A percentile compares a stretch with the other conserved stretches of the same genome.
These are phyloP conservation scores for Ampelomyces quisqualis DNA, from an alignment of 2,329 filamentous ascomycete genomes.

Conservation along the genomic window DNA sequence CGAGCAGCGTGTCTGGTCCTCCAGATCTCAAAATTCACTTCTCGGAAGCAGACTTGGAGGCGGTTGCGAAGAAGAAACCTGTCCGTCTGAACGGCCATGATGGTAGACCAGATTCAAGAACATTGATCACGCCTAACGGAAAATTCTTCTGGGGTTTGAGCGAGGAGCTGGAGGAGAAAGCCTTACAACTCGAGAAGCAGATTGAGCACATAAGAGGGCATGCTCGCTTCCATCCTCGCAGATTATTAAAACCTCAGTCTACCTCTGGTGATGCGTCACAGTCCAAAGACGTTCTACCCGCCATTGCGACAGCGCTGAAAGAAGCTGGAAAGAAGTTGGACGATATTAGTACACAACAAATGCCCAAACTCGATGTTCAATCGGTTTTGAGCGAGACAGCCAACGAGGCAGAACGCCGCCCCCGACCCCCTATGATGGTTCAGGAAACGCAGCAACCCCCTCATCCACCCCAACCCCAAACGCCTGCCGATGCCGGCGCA, in stretches of 20 bases:
- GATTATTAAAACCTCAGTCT: constrained; percentile 16
- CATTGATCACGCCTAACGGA: constrained; percentile 73
- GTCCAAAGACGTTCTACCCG: constrained; percentile 36
- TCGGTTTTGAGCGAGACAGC: constrained; percentile 17
- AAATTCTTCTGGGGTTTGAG: constrained; percentile 73
- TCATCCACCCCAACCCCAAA: constrained; percentile 28
- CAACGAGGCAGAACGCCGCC: constrained; percentile 12
- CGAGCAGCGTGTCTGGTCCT: constrained; percentile 28
- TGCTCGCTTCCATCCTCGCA: constrained; percentile 35
- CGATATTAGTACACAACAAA: constrained; percentile 26
- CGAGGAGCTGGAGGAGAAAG: constrained; percentile 67
- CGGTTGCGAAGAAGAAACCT: constrained; percentile 58
- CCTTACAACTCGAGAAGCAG: constrained; percentile 65
- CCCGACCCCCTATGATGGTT: constrained; percentile 16
- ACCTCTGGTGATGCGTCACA: no score
- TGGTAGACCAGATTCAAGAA: constrained; percentile 52
- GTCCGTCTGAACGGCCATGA: constrained; percentile 48
- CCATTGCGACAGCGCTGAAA: constrained; percentile 40
- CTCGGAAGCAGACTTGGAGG: constrained; percentile 47
- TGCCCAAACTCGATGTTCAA: constrained; percentile 28
- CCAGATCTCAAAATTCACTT: constrained; percentile 41
- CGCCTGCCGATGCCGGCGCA: constrained; percentile 36
- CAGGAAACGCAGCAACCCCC: constrained; percentile 18
- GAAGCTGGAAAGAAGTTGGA: constrained; percentile 40
- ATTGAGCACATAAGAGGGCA: constrained; percentile 35